phyloP scores from a whole-genome alignment of 2,329 filamentous ascomycete species.

The Phaeophleospora eucalypticola region DNA sequence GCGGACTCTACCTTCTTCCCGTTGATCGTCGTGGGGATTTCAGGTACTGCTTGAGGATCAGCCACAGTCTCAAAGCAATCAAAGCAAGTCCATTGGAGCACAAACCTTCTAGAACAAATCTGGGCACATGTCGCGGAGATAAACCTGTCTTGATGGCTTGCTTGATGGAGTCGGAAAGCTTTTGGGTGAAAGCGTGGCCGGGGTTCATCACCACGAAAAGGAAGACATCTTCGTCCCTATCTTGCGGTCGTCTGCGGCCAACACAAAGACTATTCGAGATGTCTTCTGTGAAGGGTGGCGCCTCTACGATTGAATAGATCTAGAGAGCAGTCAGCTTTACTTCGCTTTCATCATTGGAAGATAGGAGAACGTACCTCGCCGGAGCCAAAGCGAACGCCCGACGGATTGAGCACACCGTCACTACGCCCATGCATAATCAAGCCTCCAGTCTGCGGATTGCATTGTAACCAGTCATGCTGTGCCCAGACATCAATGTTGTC shows the following conservation, averaged over 20 bases:
- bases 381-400: constrained; percentile 46
- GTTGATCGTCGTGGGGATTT: constrained; percentile 45
- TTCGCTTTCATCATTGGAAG: neutral
- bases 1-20: constrained; percentile 46
- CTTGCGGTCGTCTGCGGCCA: constrained; percentile 34
- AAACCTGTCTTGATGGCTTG: constrained; percentile 25
- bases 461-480: constrained; percentile 46
- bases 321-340: neutral
- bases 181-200: constrained; percentile 25
- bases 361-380: constrained; percentile 30
- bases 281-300: constrained; percentile 34
- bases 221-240: constrained; percentile 39
- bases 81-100: too few species aligned
- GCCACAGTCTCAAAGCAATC: too few species aligned
- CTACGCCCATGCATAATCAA: constrained; percentile 43
- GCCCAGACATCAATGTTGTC: constrained; percentile 39
- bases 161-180: constrained; percentile 24
- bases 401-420: constrained; percentile 47
- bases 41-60: constrained; percentile 13
- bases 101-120: constrained; percentile 33
- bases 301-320: constrained; percentile 48
- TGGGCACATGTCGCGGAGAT: constrained; percentile 40
- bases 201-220: constrained; percentile 38
- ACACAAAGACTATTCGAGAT: constrained; percentile 40
- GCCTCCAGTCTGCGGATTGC: constrained; percentile 40